Evolutionary conservation across 106 monocot species (phyloP), one percentile per base, ranked within the genome.

Genomic region (Acorus calamus): DNA sequence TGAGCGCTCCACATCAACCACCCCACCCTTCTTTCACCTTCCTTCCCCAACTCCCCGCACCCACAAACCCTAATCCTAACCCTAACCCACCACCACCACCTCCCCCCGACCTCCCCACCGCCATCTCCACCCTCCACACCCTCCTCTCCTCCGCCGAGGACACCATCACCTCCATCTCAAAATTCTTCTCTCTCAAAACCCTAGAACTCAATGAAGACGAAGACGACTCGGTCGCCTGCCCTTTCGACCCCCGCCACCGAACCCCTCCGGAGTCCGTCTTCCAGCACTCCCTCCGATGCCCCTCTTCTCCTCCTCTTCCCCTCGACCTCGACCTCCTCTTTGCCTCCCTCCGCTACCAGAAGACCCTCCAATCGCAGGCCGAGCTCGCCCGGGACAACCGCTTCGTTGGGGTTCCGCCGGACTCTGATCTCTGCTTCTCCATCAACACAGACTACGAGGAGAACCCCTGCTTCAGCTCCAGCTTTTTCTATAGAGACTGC

Each of bases 401-500:
- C 52, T 76, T 79, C 61, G 41, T 57, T 49, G 69, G 50, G 3
- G 50, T 67, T 3, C 55, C 63, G 60, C 52, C 64, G 10, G 77
- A 71, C 7, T 56, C 83, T 3, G 84, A 94, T 42, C 73, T 94
- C 42, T 80, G 76, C 70, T 86, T 89, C 76, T 86, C 93, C n/a
- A 69, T 94, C 46, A 83, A 93, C n/a, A 57, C 14, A 3, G 64
- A 77, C 46, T 53, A 69, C 12, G 59, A 66, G 2, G 67, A 72
- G 44, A 6, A 64, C 44, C 46, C 46, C 0, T 44, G 44, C 43
- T 14, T 12, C 11, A 57, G 63, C 3, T 76, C 83, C 6, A 64
- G 48, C 49, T 89, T 89, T 71, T 75, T 85, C 70, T 91, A 91
- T 68, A 69, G 52, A 52, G 85, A 88, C 50, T 98, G 96, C 77